phyloP scores from a whole-genome alignment of 2,329 filamentous ascomycete species.

The Lasiodiplodia gonubiensis region DNA sequence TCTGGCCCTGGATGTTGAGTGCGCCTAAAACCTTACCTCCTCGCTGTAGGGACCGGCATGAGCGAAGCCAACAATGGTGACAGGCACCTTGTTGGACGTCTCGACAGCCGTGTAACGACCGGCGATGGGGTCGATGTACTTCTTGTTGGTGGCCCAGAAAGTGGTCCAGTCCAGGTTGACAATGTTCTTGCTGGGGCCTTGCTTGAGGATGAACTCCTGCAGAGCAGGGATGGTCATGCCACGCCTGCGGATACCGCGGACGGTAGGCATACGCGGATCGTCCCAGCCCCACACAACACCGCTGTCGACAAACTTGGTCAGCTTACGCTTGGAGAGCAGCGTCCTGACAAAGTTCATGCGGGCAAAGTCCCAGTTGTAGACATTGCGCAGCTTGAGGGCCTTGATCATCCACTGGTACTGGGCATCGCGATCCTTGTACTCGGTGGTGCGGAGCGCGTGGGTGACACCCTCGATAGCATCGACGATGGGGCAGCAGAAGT shows the following conservation, averaged over 20 bases:
- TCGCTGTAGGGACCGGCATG: conserved; percentile 57
- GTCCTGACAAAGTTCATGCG: conserved; percentile 85
- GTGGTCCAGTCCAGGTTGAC: conserved; percentile 83
- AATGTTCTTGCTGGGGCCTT: conserved; percentile 83
- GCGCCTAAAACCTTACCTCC: conserved; percentile 33
- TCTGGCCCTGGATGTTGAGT: conserved; percentile 37
- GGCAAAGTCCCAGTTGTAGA: conserved; percentile 85
- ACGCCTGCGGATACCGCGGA: conserved; percentile 77
- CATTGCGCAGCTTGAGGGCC: conserved; percentile 73
- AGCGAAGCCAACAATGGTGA: conserved; percentile 68
- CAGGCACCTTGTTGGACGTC: conserved; percentile 71
- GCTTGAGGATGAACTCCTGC: conserved; percentile 82
- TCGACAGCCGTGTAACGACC: conserved; percentile 63
- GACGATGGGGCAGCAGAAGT: conserved; percentile 83
- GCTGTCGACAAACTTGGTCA: conserved; percentile 79
- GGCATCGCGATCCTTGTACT: conserved; percentile 85
- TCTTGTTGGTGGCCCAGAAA: conserved; percentile 61
- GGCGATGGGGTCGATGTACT: conserved; percentile 57
- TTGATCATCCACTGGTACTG: conserved; percentile 88
- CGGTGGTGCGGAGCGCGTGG: conserved; percentile 80
- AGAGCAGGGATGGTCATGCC: conserved; percentile 81
- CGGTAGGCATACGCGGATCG: conserved; percentile 84
- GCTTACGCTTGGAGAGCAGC: conserved; percentile 83
- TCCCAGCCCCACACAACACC: conserved; percentile 84
- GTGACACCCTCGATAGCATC: conserved; percentile 83